Conservation (phyloP, 768 basidiomycete species). For the Russula sp. region DNA sequence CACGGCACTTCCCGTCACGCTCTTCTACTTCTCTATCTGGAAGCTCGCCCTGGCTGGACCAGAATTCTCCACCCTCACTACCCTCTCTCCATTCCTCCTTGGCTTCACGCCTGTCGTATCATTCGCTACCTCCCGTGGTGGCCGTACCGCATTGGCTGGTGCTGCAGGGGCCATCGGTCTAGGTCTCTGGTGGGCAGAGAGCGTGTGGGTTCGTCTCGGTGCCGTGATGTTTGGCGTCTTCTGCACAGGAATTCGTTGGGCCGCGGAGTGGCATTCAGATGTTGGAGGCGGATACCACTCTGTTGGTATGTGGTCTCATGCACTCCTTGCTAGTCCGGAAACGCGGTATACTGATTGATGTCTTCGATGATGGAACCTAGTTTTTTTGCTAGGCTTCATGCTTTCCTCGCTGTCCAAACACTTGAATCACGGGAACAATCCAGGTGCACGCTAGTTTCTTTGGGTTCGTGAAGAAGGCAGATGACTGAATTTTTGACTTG, state of each 20-base stretch:
- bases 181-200: conserved; percentile 20
- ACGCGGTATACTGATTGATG: not conserved
- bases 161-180: conserved; percentile 7
- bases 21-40: conserved; percentile 94
- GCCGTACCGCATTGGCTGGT: conserved; percentile 11
- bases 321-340: not conserved
- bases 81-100: conserved; percentile 63
- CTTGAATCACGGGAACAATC: conserved; percentile 74
- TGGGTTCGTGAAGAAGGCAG: not conserved
- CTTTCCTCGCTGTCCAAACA: conserved; percentile 66
- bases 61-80: conserved; percentile 65
- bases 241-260: conserved; percentile 13
- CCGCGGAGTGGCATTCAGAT: conserved; percentile 18
- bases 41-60: conserved; percentile 77
- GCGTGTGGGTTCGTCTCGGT: conserved; percentile 18
- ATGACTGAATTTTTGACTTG: not conserved
- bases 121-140: conserved; percentile 4
- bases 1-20: conserved; percentile 66
- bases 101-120: conserved; percentile 36
- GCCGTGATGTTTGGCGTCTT: conserved; percentile 17
- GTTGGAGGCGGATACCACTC: conserved; percentile 13
- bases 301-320: conserved; percentile 8
- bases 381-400: conserved; percentile 58
- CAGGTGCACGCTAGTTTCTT: conserved; percentile 36
- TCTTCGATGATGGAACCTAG: conserved; percentile 30